A percentile compares a stretch with the other conserved stretches of the same genome.
Evolutionary conservation across 2,329 filamentous ascomycete genomes (phyloP).

Genomic region (Ceratocystiopsis minuta): DNA sequence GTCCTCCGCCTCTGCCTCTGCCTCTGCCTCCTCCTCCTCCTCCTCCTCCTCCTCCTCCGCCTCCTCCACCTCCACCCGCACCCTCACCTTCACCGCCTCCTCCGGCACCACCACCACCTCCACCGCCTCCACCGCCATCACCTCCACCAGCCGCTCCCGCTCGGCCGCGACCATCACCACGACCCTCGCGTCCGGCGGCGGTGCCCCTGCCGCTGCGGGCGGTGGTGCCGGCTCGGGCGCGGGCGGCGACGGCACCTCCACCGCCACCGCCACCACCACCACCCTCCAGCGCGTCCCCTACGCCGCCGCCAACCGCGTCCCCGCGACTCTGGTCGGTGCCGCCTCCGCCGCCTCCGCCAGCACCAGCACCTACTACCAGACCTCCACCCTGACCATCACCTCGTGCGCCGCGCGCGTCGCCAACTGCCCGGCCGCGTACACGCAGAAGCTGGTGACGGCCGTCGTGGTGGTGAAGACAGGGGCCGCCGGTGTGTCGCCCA

Average conservation of each 20-base stretch:
- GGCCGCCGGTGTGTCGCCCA: constrained; percentile 5
- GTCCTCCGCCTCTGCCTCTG: background rate
- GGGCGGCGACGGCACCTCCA: background rate
- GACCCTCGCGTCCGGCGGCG: background rate
- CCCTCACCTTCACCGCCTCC: constrained; percentile 10
- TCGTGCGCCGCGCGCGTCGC: constrained; percentile 13
- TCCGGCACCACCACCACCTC: constrained; percentile 4
- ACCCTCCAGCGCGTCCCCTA: background rate
- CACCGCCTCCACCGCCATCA: background rate
- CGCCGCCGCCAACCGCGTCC: too few relatives aligned
- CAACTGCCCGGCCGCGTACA: constrained; percentile 16
- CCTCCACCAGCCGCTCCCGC: background rate
- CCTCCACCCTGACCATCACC: constrained; percentile 14
- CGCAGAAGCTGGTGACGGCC: constrained; percentile 14
- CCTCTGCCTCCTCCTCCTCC: constrained; percentile 3
- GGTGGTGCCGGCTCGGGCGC: background rate
- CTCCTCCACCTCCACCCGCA: constrained; percentile 10
- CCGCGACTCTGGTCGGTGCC: too few relatives aligned
- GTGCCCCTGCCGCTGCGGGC: background rate
- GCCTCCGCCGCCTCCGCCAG: constrained; percentile 2
- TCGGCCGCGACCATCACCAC: background rate
- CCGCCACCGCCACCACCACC: background rate
- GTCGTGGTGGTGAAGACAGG: constrained; percentile 11
- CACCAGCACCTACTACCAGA: constrained; percentile 12
- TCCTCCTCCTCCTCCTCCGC: constrained; percentile 6